A percentile compares a stretch with the other conserved stretches of the same genome.
These are phyloP conservation scores for Leccinellum albellum DNA, from an alignment of 768 basidiomycete genomes.

Conservation along the genomic window DNA sequence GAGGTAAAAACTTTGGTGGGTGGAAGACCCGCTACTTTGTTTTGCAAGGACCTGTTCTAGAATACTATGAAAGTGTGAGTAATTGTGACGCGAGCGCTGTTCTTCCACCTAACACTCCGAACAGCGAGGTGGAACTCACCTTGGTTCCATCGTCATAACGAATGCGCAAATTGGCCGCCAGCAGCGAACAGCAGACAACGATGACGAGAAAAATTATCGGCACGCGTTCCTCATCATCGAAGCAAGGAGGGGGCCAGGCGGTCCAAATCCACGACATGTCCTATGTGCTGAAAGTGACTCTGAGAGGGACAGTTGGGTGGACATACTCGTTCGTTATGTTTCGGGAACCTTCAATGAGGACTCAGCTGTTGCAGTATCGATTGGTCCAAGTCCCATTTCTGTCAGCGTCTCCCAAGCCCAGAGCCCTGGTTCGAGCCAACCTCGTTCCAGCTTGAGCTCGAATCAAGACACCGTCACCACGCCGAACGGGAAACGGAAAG, in stretches of 20 bases:
- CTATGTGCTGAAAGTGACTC: slow-evolving; percentile 94
- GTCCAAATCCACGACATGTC: slow-evolving; percentile 78
- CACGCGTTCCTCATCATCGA: slow-evolving; percentile 98
- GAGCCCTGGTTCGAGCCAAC: slow-evolving; percentile 34
- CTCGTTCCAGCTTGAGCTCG: slow-evolving; percentile 58
- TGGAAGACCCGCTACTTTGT: slow-evolving; percentile 98
- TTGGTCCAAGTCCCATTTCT: slow-evolving; percentile 29
- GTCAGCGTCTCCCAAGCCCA: slow-evolving; percentile 25
- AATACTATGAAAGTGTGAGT: slow-evolving; percentile 95
- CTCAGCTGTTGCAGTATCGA: slow-evolving; percentile 40
- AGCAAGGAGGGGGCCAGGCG: slow-evolving; percentile 67
- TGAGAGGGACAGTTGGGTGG: slow-evolving; percentile 93
- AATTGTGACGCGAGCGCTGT: neutral
- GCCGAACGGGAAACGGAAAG: slow-evolving; percentile 36
- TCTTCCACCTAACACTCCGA: slow-evolving; percentile 11
- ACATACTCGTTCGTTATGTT: slow-evolving; percentile 86
- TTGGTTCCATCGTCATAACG: slow-evolving; percentile 88
- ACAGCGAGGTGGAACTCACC: slow-evolving; percentile 85
- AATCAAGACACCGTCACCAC: slow-evolving; percentile 26
- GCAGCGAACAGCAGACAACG: slow-evolving; percentile 57
- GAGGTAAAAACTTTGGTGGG: slow-evolving; percentile 96
- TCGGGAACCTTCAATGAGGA: slow-evolving; percentile 79
- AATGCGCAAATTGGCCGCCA: slow-evolving; percentile 96
- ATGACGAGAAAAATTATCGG: slow-evolving; percentile 90
- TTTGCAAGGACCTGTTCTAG: slow-evolving; percentile 81